These are phyloP conservation scores for Tuber calosporum DNA, from an alignment of 495 filamentous ascomycete species.

Conservation along the genomic window DNA sequence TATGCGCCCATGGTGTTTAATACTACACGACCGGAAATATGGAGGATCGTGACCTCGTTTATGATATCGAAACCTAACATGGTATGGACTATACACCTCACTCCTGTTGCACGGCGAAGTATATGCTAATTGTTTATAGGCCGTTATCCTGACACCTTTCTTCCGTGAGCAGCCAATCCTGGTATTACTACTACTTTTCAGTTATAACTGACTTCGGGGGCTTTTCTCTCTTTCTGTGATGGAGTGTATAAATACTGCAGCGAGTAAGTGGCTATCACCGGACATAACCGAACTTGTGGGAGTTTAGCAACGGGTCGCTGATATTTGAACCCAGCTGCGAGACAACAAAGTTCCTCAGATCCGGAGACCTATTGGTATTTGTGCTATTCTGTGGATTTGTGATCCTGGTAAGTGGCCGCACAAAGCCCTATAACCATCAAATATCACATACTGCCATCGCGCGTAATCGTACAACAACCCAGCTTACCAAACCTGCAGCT, in stretches of 20 bases:
- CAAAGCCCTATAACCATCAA: background rate
- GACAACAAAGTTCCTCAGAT: slow-evolving; percentile 31
- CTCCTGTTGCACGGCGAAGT: background rate
- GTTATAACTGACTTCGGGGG: background rate
- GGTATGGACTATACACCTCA: slow-evolving; percentile 18
- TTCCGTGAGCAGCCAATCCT: slow-evolving; percentile 33
- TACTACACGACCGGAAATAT: slow-evolving; percentile 30
- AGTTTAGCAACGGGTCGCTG: background rate
- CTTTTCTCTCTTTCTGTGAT: slow-evolving; percentile 1
- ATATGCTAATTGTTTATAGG: slow-evolving; percentile 9
- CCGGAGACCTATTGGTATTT: slow-evolving; percentile 39
- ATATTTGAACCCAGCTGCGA: slow-evolving; percentile 27
- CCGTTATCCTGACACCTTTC: slow-evolving; percentile 40
- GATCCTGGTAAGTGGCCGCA: slow-evolving; percentile 23
- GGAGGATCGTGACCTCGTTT: slow-evolving; percentile 39
- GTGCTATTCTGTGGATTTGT: slow-evolving; percentile 35
- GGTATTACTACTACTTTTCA: background rate
- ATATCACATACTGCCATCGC: background rate
- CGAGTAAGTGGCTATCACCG: slow-evolving; percentile 21
- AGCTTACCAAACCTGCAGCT: slow-evolving; percentile 8
- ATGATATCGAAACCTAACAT: slow-evolving; percentile 34
- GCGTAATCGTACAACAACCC: background rate
- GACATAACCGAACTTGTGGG: background rate
- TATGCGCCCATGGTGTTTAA: slow-evolving; percentile 27
- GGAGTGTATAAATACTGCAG: slow-evolving; percentile 39